phyloP scores from a whole-genome alignment of 2,329 filamentous ascomycete genomes.

The Ceratocystis ficicola region DNA sequence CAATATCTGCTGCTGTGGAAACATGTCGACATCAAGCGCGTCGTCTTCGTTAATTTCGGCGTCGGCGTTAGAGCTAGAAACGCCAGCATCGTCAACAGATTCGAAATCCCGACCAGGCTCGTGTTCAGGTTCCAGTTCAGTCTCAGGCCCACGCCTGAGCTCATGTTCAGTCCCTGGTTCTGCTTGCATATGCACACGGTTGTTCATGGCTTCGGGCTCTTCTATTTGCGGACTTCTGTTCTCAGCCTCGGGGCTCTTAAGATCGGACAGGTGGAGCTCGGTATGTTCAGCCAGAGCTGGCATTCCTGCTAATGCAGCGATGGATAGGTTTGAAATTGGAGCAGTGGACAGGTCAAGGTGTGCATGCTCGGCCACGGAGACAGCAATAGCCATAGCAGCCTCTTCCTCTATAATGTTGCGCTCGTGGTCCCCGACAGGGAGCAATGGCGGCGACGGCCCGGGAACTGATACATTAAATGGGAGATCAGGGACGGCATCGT shows the following conservation, averaged over 20 bases:
- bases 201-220: not conserved
- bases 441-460: slow-evolving; percentile 30
- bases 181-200: not conserved
- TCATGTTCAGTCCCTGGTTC: not conserved
- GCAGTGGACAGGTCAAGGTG: slow-evolving; percentile 20
- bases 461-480: slow-evolving; percentile 30
- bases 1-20: slow-evolving; percentile 2
- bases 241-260: slow-evolving; percentile 17
- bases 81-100: not conserved
- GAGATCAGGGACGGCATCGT: slow-evolving; percentile 35
- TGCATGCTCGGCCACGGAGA: slow-evolving; percentile 17
- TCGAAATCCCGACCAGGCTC: too few species aligned
- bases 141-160: too few species aligned
- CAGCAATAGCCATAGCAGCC: slow-evolving; percentile 19
- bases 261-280: slow-evolving; percentile 17
- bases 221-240: slow-evolving; percentile 12
- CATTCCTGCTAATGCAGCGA: slow-evolving; percentile 17
- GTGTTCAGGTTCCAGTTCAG: too few species aligned
- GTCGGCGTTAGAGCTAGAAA: not conserved
- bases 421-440: slow-evolving; percentile 29
- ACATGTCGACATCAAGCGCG: not conserved
- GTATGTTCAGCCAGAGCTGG: slow-evolving; percentile 26
- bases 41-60: slow-evolving; percentile 2
- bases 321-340: slow-evolving; percentile 15
- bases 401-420: slow-evolving; percentile 19